These are phyloP conservation scores for Chlorella sp. DNA, from an alignment of 139 green algal genomes.

Conservation along the genomic window DNA sequence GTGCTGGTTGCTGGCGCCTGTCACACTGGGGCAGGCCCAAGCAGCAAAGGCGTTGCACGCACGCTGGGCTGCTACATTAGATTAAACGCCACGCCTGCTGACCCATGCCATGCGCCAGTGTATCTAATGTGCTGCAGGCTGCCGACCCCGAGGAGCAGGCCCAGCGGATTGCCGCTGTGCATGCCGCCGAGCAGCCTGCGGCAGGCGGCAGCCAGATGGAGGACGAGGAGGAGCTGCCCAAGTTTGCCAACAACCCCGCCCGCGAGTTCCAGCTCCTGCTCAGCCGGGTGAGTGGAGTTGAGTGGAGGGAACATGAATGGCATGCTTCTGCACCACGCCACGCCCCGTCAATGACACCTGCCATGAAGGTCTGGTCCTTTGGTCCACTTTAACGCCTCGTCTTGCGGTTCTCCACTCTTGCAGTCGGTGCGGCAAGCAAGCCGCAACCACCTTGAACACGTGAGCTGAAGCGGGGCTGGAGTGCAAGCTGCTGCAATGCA, in stretches of 20 bases:
- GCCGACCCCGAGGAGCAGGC: not conserved
- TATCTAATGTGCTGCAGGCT: too few relatives aligned
- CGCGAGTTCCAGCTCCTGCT: conserved; percentile 39
- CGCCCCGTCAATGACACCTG: too few relatives aligned
- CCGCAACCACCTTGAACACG: not conserved
- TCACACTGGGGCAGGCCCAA: too few relatives aligned
- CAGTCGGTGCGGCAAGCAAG: not conserved
- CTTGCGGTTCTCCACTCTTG: too few relatives aligned
- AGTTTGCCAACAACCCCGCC: conserved; percentile 30
- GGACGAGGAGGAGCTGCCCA: not conserved
- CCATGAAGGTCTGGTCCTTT: too few relatives aligned
- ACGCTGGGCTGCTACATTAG: too few relatives aligned
- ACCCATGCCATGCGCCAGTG: too few relatives aligned
- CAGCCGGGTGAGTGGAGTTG: conserved; percentile 3
- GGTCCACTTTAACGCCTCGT: conserved; percentile 16
- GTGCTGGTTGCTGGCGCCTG: too few relatives aligned
- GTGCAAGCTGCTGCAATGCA: not conserved
- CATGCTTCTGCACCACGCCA: too few relatives aligned
- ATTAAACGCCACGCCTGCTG: too few relatives aligned
- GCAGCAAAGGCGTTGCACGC: too few relatives aligned
- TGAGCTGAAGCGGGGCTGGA: not conserved
- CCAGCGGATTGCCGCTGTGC: not conserved
- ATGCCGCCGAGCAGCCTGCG: not conserved
- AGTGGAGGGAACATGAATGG: too few relatives aligned
- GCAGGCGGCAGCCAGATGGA: not conserved